Percentiles rank a stretch among this genome's conserved stretches.
Conservation (phyloP, 2,329 filamentous ascomycete genomes). For the Hymenoscyphus fructigenus region DNA sequence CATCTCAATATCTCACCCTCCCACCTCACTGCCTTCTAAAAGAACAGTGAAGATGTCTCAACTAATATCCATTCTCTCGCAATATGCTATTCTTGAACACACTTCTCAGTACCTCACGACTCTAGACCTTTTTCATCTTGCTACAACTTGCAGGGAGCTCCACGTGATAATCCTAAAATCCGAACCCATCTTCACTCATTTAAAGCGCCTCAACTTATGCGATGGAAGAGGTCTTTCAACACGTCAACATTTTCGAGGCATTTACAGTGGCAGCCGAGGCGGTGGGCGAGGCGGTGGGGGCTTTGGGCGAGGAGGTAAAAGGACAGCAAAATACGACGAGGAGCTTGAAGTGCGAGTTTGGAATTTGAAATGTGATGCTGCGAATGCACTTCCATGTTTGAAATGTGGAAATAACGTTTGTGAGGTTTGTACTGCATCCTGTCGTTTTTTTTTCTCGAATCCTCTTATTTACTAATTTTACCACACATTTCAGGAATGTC, state of each 20-base stretch:
- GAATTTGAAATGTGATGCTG: slow-evolving; percentile 7
- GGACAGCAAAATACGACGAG: background rate
- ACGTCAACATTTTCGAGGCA: background rate
- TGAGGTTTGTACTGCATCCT: background rate
- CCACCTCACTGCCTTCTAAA: background rate
- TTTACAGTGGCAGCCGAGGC: background rate
- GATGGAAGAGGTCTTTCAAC: background rate
- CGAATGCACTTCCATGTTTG: slow-evolving; percentile 5
- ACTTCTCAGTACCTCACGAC: background rate
- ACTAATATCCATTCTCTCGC: background rate
- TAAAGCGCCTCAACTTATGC: background rate
- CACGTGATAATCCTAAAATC: background rate
- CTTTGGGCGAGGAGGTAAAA: too few species aligned
- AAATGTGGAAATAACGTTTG: background rate
- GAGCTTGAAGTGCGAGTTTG: slow-evolving; percentile 6
- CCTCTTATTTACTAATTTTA: background rate
- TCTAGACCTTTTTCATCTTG: slow-evolving; percentile 4
- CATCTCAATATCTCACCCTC: background rate
- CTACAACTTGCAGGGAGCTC: background rate
- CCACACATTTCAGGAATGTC: background rate
- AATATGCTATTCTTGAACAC: background rate
- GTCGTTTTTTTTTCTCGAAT: background rate
- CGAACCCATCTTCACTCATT: background rate
- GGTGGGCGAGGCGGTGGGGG: too few species aligned
- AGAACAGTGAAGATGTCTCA: background rate